Evolutionary conservation across 768 basidiomycete genomes (phyloP), one percentile per base, ranked within the genome.

Genomic region (Russula earlei): DNA sequence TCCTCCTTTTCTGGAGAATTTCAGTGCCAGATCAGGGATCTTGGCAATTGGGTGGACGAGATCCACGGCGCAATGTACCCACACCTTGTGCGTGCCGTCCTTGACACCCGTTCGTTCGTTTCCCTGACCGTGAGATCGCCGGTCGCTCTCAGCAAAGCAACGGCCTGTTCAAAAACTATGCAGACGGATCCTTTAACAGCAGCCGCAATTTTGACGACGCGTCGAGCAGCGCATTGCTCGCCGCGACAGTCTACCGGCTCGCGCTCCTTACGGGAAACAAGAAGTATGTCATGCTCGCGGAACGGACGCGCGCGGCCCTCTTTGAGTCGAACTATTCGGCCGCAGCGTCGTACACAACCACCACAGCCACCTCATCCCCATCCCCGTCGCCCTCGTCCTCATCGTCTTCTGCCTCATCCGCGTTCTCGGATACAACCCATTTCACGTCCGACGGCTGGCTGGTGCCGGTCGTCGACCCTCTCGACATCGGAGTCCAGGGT

Each of bases 61-160:
- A 88, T 91, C 53, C 85, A 88, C 43, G 62, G 63, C n/a, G 89
- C 73, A 6, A 84, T 91, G 73, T 91, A 85, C 65, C 58, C 65
- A 4, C 63, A 78, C 58, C 71, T 83, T 8, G 84, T 86, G 50
- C 60, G 83, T 72, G 8, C 22, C 49, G 31, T 44, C 33, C 46
- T 47, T 29, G 2, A 15, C 22, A 15, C 4, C 24, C 11, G 4
- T 27, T 5, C 14, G 7, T 10, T 8, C 19, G 10, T 43, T 40
- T 38, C 19, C 24, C 12, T 27, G 34, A 38, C 9, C 1, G 37
- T n/a, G 22, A 7, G 3, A 15, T 34, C 20, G 2, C 31, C 2
- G 15, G 19, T 4, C 14, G 22, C 17, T 58, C 37, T 12, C 52
- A 81, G 80, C 75, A 77, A 61, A 60, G 67, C 8, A 69, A 72